Base-by-base conservation (phyloP, 345 rosid species). In the Aethionema arabicum region DNA sequence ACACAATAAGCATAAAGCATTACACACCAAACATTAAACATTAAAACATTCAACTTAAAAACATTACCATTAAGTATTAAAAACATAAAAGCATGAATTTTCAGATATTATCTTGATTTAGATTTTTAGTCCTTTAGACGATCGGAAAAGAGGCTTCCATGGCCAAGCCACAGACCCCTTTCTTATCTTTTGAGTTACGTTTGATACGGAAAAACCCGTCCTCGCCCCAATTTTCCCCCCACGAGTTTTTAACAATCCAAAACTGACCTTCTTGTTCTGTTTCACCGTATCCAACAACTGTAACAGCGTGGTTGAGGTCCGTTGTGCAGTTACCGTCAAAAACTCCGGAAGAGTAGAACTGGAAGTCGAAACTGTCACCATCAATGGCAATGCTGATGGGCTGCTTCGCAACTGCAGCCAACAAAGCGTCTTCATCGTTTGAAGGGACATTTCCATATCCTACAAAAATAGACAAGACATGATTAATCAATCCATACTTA, bases 151-250 rank as follows among this genome's bases (percentile, higher is more conserved):
- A 71, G 36, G 74, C 69, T 14, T 37, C 2, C 76, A 54, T 71
- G 13, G 77, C 79, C 37, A 77, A 53, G 4, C 80, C 81, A 27
- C 83, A 82, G 0, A 76, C 67, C 2, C 81, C 86, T 68, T 78
- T 71, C 8, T 15, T 38, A 5, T 69, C 62, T 54, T 7, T 11
- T 14, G 52, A 11, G 13, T 70, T 78, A 43, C 81, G 69, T 55
- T 52, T 62, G 37, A 79, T 72, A 78, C 60, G 72, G 39, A 79
- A 73, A 15, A 67, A 82, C 7, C 83, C 86, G 0, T 31, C 6
- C 14, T 79, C 81, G 0, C 83, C 81, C 82, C 82, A 82, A n/a
- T 56, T n/a, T 0, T 60, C 13, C 0, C 83, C 83, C 80, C 83
- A 79, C 0, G 86, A 79, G 37, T 79, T 79, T 80, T 79, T 79